Evolutionary conservation across 2,329 filamentous ascomycete species (phyloP).

Genomic region (Calonectria montana): DNA sequence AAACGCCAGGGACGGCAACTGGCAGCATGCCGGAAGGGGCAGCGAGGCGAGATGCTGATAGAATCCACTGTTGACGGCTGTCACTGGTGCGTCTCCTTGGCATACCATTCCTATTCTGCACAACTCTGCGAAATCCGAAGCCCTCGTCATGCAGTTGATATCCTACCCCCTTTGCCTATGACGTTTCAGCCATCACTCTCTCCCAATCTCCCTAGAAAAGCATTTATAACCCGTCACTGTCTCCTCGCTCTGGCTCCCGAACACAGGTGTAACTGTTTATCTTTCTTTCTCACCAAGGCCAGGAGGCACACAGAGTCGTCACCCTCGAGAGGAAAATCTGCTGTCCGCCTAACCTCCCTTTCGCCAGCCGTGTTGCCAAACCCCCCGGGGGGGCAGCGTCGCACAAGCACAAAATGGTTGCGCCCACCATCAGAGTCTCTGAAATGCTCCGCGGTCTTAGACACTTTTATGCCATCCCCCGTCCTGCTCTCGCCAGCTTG

Average conservation of each 20-base stretch:
- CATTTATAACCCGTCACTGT: constrained; percentile 27
- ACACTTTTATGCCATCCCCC: constrained; percentile 39
- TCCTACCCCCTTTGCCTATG: not conserved
- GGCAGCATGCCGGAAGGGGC: not conserved
- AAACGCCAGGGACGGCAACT: not conserved
- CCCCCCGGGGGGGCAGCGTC: constrained; percentile 13
- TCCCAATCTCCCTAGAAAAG: not conserved
- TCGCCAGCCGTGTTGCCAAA: constrained; percentile 10
- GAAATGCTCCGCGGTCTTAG: constrained; percentile 45
- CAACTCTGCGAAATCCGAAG: not conserved
- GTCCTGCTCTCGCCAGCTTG: constrained; percentile 24
- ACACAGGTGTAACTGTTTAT: constrained; percentile 35
- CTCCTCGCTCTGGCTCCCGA: constrained; percentile 28
- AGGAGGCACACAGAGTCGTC: constrained; percentile 11
- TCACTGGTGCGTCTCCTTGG: not conserved
- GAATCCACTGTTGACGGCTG: not conserved
- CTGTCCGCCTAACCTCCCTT: constrained; percentile 16
- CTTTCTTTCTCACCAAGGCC: constrained; percentile 9
- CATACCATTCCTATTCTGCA: not conserved
- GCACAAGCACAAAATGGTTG: constrained; percentile 33
- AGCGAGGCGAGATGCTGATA: not conserved
- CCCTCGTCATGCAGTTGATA: not conserved
- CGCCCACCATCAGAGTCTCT: constrained; percentile 32
- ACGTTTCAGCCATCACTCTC: constrained; percentile 19
- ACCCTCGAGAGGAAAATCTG: constrained; percentile 9